phyloP scores from a whole-genome alignment of 768 basidiomycete genomes.

The Daedaleopsis sinensis region DNA sequence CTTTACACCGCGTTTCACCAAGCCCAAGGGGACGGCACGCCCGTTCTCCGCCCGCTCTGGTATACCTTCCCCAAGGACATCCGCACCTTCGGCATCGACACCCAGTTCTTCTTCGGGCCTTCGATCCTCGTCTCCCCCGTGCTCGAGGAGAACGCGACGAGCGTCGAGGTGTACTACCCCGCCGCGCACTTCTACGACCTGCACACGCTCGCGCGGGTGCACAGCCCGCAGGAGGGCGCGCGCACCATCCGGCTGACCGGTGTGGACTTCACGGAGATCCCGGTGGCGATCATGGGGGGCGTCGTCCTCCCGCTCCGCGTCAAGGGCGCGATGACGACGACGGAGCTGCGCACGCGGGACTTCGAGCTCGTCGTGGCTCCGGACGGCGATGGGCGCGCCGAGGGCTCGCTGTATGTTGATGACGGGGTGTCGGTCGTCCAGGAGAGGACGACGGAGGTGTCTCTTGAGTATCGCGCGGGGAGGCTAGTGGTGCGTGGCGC shows the following conservation, averaged over 20 bases:
- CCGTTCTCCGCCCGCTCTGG: conserved; percentile 63
- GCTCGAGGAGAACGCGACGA: conserved; percentile 58
- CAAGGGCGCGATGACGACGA: conserved; percentile 62
- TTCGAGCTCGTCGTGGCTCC: conserved; percentile 70
- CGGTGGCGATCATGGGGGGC: conserved; percentile 64
- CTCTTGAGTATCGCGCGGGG: conserved; percentile 30
- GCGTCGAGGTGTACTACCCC: conserved; percentile 64
- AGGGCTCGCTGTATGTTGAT: conserved; percentile 61
- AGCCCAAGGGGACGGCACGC: conserved; percentile 59
- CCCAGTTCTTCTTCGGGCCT: conserved; percentile 71
- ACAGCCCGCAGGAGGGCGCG: conserved; percentile 41
- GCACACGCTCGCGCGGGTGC: conserved; percentile 41
- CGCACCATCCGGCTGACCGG: conserved; percentile 44
- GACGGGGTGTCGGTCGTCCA: conserved; percentile 58
- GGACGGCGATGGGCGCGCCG: conserved; percentile 47
- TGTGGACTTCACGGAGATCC: conserved; percentile 59
- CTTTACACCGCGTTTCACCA: conserved; percentile 71
- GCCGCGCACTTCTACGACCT: conserved; percentile 63
- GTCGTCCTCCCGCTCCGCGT: conserved; percentile 58
- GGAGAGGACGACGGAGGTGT: conserved; percentile 30
- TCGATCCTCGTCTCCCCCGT: conserved; percentile 73
- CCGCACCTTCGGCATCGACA: conserved; percentile 60
- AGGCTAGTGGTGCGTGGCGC: conserved; percentile 33
- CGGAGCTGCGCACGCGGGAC: conserved; percentile 51
- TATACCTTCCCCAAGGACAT: conserved; percentile 68